Evolutionary conservation across 1,284 basidiomycete genomes (phyloP).

Genomic region (Chiua sp.): DNA sequence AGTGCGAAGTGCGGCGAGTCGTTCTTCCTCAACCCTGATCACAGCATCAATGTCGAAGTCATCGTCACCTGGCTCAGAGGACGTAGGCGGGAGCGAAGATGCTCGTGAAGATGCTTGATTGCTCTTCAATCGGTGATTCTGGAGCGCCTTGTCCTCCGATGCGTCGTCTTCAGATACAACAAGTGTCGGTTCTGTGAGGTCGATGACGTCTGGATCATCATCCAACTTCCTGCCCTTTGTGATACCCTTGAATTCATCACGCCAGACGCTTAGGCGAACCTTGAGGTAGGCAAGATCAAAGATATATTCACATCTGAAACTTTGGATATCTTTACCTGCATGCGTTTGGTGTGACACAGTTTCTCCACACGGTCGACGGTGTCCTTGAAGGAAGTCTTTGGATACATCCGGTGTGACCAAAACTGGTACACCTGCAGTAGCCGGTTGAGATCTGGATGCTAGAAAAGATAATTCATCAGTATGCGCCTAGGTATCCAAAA

Average conservation of each 20-base stretch:
- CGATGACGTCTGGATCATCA: constrained; percentile 35
- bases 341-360: constrained; percentile 80
- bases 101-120: constrained; percentile 39
- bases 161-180: constrained; percentile 20
- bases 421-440: constrained; percentile 87
- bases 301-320: neutral
- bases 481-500: neutral
- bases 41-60: constrained; percentile 62
- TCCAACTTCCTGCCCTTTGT: constrained; percentile 43
- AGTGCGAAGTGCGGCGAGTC: constrained; percentile 26
- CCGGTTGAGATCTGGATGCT: constrained; percentile 80
- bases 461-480: constrained; percentile 7
- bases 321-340: constrained; percentile 63
- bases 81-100: constrained; percentile 51
- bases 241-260: constrained; percentile 68
- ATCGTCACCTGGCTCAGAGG: constrained; percentile 55
- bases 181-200: constrained; percentile 35
- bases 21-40: constrained; percentile 54
- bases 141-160: constrained; percentile 29
- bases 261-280: constrained; percentile 77
- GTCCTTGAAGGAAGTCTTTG: constrained; percentile 84
- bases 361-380: constrained; percentile 85
- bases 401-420: constrained; percentile 92
- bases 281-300: constrained; percentile 36
- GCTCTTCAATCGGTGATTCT: constrained; percentile 20